phyloP scores from a whole-genome alignment of 768 basidiomycete genomes.

The Fibroporia radiculosa region DNA sequence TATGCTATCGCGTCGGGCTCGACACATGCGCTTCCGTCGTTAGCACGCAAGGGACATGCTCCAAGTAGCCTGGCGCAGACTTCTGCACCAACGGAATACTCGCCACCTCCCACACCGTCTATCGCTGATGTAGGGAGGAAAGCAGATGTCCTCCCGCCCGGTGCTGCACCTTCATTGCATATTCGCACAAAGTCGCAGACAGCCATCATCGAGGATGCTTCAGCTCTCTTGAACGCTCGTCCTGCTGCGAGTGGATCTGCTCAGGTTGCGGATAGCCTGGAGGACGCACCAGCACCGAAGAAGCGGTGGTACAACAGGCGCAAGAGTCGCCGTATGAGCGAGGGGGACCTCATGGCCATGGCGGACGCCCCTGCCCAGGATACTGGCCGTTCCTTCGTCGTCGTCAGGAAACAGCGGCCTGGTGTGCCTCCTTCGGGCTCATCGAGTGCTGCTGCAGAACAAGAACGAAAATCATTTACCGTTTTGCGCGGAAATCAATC shows the following conservation, averaged over 20 bases:
- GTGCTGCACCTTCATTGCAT: conserved; percentile 61
- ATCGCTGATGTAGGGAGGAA: conserved; percentile 35
- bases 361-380: conserved; percentile 7
- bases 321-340: conserved; percentile 53
- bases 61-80: conserved; percentile 12
- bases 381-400: conserved; percentile 27
- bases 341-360: conserved; percentile 33
- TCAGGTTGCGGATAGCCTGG: background rate
- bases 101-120: conserved; percentile 44
- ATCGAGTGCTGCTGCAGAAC: conserved; percentile 1
- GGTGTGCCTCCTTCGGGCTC: conserved; percentile 9
- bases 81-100: conserved; percentile 26
- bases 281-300: conserved; percentile 28
- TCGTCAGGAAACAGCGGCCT: conserved; percentile 21
- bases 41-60: conserved; percentile 34
- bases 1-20: conserved; percentile 68
- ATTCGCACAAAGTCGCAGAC: conserved; percentile 75
- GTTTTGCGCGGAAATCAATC: conserved; percentile 23
- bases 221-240: conserved; percentile 7
- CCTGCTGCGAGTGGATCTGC: background rate
- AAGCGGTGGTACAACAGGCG: conserved; percentile 68
- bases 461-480: conserved; percentile 18
- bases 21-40: conserved; percentile 60
- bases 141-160: conserved; percentile 34
- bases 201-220: conserved; percentile 59